Evolutionary conservation across 2,329 filamentous ascomycete species (phyloP).

Genomic region (Teratosphaeriaceae sp.): DNA sequence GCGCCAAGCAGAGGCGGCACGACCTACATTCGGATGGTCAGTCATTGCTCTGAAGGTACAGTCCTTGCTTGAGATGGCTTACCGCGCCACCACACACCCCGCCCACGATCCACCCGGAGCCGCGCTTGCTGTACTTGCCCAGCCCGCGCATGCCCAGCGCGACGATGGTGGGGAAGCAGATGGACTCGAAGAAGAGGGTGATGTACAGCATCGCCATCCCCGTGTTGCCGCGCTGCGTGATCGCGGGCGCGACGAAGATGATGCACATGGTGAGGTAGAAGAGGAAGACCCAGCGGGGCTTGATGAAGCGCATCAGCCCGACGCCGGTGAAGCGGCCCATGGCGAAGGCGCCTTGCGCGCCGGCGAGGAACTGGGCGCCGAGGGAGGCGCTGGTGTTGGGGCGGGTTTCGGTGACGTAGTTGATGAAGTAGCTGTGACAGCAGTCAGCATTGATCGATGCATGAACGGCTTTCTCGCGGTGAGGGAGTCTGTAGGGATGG

Average conservation of each 20-base stretch:
- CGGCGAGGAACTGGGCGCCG: slow-evolving; percentile 63
- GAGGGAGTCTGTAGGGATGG: no score
- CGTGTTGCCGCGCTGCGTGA: slow-evolving; percentile 45
- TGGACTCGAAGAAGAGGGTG: slow-evolving; percentile 75
- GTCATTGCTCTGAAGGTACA: no score
- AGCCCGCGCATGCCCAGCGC: slow-evolving; percentile 70
- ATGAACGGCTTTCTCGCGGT: not conserved
- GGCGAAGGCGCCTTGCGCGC: slow-evolving; percentile 67
- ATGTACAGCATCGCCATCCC: slow-evolving; percentile 53
- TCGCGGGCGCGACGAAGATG: slow-evolving; percentile 50
- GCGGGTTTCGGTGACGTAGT: slow-evolving; percentile 53
- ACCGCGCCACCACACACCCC: slow-evolving; percentile 64
- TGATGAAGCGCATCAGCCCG: slow-evolving; percentile 58
- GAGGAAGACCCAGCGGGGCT: slow-evolving; percentile 64
- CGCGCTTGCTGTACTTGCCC: slow-evolving; percentile 70
- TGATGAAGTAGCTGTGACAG: slow-evolving; percentile 66
- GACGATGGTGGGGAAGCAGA: slow-evolving; percentile 77
- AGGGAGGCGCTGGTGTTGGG: slow-evolving; percentile 47
- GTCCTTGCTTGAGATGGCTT: no score
- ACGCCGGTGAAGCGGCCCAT: slow-evolving; percentile 64
- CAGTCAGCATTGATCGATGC: no score
- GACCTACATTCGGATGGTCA: slow-evolving; percentile 24
- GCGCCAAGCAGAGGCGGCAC: slow-evolving; percentile 66
- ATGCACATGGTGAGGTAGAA: slow-evolving; percentile 56
- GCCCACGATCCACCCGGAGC: slow-evolving; percentile 64